Conservation (phyloP, 805 yeast genomes). For the Nakazawaea laoshanensis region DNA sequence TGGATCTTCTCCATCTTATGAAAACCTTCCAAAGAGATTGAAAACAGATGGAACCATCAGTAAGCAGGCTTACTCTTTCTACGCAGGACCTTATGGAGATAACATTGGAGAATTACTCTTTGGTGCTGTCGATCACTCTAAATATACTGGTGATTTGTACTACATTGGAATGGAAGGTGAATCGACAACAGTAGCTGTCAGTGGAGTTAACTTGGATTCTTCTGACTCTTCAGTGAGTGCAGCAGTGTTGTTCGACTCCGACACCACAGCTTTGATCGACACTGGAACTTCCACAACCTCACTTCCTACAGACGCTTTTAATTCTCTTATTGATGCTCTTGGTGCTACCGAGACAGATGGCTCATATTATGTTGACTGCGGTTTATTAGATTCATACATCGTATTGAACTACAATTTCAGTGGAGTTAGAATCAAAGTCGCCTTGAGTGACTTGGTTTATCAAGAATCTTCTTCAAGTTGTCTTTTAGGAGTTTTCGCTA, state of each 20-base stretch:
- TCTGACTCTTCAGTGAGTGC: neutral
- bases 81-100: constrained; percentile 11
- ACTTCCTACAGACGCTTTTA: constrained; percentile 3
- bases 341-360: constrained; percentile 2
- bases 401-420: constrained; percentile 1
- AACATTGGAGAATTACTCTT: constrained; percentile 42
- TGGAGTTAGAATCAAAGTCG: constrained; percentile 1
- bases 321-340: constrained; percentile 1
- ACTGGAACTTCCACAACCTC: constrained; percentile 9
- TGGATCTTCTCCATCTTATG: constrained; percentile 22
- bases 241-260: neutral
- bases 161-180: constrained; percentile 28
- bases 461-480: constrained; percentile 7
- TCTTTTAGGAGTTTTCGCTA: constrained; percentile 3
- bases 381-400: constrained; percentile 1
- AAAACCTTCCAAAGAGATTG: constrained; percentile 51
- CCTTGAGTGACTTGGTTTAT: constrained; percentile 6
- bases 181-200: constrained; percentile 1
- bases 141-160: constrained; percentile 38
- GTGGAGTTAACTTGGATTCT: constrained; percentile 2
- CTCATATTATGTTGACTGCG: constrained; percentile 6
- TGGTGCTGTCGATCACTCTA: constrained; percentile 59
- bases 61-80: constrained; percentile 45
- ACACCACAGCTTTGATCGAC: constrained; percentile 3
- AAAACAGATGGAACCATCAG: constrained; percentile 40